A percentile compares a stretch with the other conserved stretches of the same genome.
Conservation (phyloP, 352 stramenopile species). For the Plasmopara muralis region DNA sequence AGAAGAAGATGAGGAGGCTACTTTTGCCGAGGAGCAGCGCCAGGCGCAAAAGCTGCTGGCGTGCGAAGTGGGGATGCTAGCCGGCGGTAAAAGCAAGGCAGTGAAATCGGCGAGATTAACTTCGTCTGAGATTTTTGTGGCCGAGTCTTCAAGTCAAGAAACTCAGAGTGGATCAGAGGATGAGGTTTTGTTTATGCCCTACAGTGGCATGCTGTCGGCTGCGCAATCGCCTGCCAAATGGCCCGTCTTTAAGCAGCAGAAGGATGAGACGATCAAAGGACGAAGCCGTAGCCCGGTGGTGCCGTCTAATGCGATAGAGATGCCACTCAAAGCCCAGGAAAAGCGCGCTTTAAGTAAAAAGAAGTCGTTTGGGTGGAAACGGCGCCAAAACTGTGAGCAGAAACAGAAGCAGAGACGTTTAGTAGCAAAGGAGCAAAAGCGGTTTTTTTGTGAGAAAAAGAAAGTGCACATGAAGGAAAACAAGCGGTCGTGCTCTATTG, state of each 20-base stretch:
- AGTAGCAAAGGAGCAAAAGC: constrained; percentile 17
- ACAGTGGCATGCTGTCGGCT: constrained; percentile 14
- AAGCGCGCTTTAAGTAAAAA: neutral
- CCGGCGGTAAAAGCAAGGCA: constrained; percentile 14
- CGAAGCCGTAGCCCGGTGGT: constrained; percentile 8
- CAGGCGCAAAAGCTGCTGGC: constrained; percentile 35
- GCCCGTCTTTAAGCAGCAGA: constrained; percentile 10
- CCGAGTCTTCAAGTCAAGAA: constrained; percentile 57
- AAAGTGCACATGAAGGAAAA: constrained; percentile 1
- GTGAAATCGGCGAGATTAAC: neutral
- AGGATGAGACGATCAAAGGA: constrained; percentile 11
- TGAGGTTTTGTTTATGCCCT: constrained; percentile 32
- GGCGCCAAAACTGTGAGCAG: constrained; percentile 27
- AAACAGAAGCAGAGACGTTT: constrained; percentile 21
- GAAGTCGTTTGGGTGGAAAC: constrained; percentile 8
- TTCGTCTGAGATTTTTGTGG: constrained; percentile 15
- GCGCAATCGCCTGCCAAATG: constrained; percentile 13
- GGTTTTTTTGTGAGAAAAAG: constrained; percentile 14
- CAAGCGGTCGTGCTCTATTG: constrained; percentile 4
- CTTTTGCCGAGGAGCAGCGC: constrained; percentile 35
- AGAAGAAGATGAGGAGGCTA: constrained; percentile 35
- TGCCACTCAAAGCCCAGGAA: neutral
- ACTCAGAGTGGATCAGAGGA: constrained; percentile 66
- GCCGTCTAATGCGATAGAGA: constrained; percentile 11
- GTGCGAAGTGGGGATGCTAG: constrained; percentile 17